Conservation (phyloP, 129 eudicot genomes). For the Flaveria linearis region DNA sequence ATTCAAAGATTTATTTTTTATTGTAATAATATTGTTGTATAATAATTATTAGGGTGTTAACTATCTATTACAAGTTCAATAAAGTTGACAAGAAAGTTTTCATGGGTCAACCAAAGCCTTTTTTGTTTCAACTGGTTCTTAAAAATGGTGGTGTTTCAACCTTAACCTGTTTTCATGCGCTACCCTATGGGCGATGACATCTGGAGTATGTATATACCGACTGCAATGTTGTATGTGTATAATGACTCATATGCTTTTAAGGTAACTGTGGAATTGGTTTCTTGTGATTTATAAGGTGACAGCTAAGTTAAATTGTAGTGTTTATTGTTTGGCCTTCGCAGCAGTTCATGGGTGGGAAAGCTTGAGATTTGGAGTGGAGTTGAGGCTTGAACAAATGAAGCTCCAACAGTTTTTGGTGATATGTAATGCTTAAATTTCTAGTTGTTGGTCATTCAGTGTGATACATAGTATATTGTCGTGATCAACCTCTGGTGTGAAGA, state of each 20-base stretch:
- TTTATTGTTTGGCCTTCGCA: constrained; percentile 11
- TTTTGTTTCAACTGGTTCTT: too few relatives aligned
- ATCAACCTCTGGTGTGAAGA: constrained; percentile 8
- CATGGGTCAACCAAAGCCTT: background rate
- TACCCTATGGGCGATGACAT: background rate
- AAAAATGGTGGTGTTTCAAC: background rate
- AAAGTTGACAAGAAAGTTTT: constrained; percentile 5
- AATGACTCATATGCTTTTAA: background rate
- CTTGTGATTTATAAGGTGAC: background rate
- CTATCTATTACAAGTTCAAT: background rate
- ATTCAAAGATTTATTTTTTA: background rate
- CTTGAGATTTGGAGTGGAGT: constrained; percentile 27
- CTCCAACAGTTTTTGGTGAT: constrained; percentile 9
- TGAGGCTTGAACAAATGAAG: constrained; percentile 28
- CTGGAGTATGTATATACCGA: too few relatives aligned
- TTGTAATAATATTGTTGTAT: background rate
- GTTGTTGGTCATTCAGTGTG: constrained; percentile 18
- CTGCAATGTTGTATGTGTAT: background rate
- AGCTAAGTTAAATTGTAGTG: constrained; percentile 11
- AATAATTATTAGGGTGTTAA: background rate
- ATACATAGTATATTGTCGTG: constrained; percentile 19
- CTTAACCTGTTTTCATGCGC: background rate
- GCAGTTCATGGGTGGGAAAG: constrained; percentile 38
- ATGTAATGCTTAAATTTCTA: constrained; percentile 27
- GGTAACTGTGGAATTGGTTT: background rate